Conservation (phyloP, 108 stramenopile species). For the Conticribra weissflogii region DNA sequence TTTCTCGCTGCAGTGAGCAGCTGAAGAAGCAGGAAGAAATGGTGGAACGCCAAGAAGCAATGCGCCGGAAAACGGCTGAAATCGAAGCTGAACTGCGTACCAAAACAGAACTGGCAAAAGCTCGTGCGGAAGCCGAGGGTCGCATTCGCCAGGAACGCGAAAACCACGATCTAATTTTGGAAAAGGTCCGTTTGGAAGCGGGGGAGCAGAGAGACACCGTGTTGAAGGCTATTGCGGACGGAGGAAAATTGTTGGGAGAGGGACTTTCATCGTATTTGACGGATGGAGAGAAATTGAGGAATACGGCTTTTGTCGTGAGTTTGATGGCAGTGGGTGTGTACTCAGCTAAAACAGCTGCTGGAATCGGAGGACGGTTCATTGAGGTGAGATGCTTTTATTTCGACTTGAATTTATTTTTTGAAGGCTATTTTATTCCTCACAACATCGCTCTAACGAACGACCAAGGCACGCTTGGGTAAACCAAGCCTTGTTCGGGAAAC, state of each 20-base stretch:
- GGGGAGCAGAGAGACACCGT: constrained; percentile 91
- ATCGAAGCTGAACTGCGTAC: constrained; percentile 94
- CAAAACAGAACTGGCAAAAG: constrained; percentile 89
- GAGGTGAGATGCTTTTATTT: constrained; percentile 57
- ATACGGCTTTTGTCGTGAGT: constrained; percentile 91
- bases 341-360: constrained; percentile 87
- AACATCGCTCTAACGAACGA: background rate
- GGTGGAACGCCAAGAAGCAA: constrained; percentile 93
- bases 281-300: constrained; percentile 92
- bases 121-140: constrained; percentile 94
- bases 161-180: constrained; percentile 96
- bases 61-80: constrained; percentile 97
- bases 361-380: constrained; percentile 92
- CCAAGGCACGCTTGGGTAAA: constrained; percentile 88
- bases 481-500: constrained; percentile 98
- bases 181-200: constrained; percentile 87
- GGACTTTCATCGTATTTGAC: constrained; percentile 84
- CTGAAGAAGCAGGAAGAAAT: constrained; percentile 97
- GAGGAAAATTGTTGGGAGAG: constrained; percentile 86
- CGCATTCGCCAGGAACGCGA: constrained; percentile 94
- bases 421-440: background rate
- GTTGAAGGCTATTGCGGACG: constrained; percentile 90
- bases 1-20: constrained; percentile 93
- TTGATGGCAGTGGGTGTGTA: constrained; percentile 94
- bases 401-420: background rate